These are phyloP conservation scores for Groenewaldozyma tartarivorans DNA, from an alignment of 805 yeast species.

Conservation along the genomic window DNA sequence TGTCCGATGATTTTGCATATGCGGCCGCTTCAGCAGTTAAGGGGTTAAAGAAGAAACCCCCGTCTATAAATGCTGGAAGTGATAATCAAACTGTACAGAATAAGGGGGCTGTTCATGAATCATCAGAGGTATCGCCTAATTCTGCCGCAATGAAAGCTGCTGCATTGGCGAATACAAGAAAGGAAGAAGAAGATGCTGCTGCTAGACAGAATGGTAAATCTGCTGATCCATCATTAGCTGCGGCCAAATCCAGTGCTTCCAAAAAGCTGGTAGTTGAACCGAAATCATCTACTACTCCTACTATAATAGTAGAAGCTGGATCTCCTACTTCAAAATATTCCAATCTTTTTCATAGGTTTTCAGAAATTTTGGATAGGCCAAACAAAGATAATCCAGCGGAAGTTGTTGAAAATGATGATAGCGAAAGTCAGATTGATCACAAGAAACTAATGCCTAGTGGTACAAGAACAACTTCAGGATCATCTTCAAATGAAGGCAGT, in stretches of 20 bases:
- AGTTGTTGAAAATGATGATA: too few relatives aligned
- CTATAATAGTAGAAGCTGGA: slow-evolving; percentile 5
- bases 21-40: too few relatives aligned
- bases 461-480: too few relatives aligned
- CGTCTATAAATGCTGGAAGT: background rate
- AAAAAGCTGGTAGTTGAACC: background rate
- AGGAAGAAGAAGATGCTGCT: background rate
- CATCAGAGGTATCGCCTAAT: too few relatives aligned
- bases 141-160: background rate
- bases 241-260: background rate
- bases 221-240: slow-evolving; percentile 1
- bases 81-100: background rate
- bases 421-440: too few relatives aligned
- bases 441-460: too few relatives aligned
- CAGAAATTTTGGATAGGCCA: background rate
- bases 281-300: slow-evolving; percentile 8
- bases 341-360: background rate
- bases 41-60: background rate
- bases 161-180: background rate
- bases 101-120: too few relatives aligned
- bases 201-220: background rate
- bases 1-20: too few relatives aligned
- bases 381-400: too few relatives aligned
- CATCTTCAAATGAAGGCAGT: too few relatives aligned
- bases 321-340: background rate